A percentile compares a stretch with the other conserved stretches of the same genome.
phyloP scores from a whole-genome alignment of 164 flowering plant species.

The Platanus orientalis region DNA sequence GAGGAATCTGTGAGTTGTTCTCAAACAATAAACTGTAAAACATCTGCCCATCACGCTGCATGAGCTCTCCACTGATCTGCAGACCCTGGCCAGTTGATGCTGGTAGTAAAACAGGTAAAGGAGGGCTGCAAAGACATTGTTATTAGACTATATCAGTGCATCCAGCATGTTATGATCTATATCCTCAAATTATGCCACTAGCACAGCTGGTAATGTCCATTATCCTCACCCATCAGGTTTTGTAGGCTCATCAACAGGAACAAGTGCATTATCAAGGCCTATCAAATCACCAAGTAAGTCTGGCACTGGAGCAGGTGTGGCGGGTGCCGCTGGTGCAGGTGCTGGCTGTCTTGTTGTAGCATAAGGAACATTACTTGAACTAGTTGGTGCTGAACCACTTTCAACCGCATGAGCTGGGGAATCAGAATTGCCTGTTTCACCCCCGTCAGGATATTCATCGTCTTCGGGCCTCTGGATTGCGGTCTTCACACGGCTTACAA shows the following conservation, averaged over 20 bases:
- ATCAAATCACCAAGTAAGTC: conserved; percentile 94
- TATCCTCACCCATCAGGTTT: conserved; percentile 59
- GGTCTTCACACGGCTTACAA: conserved; percentile 85
- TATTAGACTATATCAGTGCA: background rate
- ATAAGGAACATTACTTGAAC: conserved; percentile 41
- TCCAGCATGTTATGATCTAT: no score
- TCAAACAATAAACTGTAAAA: conserved; percentile 85
- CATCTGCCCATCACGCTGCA: conserved; percentile 75
- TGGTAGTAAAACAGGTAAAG: conserved; percentile 76
- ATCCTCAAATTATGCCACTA: no score
- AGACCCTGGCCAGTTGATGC: conserved; percentile 86
- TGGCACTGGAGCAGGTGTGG: conserved; percentile 71
- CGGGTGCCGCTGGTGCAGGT: conserved; percentile 37
- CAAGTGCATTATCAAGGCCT: conserved; percentile 82
- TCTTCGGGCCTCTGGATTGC: conserved; percentile 77
- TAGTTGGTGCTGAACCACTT: conserved; percentile 52
- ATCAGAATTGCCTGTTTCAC: conserved; percentile 73
- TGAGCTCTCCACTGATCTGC: conserved; percentile 82
- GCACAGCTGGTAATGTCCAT: background rate
- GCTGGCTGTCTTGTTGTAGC: conserved; percentile 44
- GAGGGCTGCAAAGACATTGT: conserved; percentile 53
- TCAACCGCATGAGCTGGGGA: conserved; percentile 54
- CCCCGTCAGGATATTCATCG: conserved; percentile 84
- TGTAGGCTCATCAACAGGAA: conserved; percentile 73
- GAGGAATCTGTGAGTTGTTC: conserved; percentile 66